phyloP scores from a whole-genome alignment of 2,329 filamentous ascomycete genomes.

The Emydomyces testavorans region DNA sequence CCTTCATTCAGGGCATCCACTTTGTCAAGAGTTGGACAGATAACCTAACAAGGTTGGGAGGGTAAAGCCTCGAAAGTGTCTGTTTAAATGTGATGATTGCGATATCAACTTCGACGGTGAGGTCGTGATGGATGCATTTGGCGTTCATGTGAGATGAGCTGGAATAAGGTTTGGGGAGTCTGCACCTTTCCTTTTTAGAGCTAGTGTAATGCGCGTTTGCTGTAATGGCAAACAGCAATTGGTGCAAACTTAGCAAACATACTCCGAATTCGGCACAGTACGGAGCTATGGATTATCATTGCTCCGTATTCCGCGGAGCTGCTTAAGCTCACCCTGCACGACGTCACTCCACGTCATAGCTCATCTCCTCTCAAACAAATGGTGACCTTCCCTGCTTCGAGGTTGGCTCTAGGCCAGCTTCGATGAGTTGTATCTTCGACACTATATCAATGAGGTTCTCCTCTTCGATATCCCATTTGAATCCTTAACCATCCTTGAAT shows the following conservation, averaged over 20 bases:
- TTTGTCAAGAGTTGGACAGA: too few relatives aligned
- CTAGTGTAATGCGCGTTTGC: background rate
- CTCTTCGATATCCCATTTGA: background rate
- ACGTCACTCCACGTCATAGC: slow-evolving; percentile 16
- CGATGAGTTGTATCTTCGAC: background rate
- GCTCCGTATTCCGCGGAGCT: too few relatives aligned
- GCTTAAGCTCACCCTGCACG: background rate
- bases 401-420: slow-evolving; percentile 4
- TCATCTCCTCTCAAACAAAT: background rate
- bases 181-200: background rate
- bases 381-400: slow-evolving; percentile 5
- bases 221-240: background rate
- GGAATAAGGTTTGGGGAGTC: background rate
- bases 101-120: too few relatives aligned
- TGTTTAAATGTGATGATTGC: too few relatives aligned
- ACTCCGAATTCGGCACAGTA: too few relatives aligned
- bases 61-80: background rate
- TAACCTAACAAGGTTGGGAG: too few relatives aligned
- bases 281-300: background rate
- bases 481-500: background rate
- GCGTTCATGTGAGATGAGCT: slow-evolving; percentile 1
- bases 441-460: background rate
- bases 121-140: too few relatives aligned
- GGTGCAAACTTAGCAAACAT: too few relatives aligned
- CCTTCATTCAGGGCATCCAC: too few relatives aligned